Percentiles rank a stretch among this genome's conserved stretches.
These are phyloP conservation scores for Rhizomucor pusillus DNA, from an alignment of 371 early-diverging fungal genomes.

Conservation along the genomic window DNA sequence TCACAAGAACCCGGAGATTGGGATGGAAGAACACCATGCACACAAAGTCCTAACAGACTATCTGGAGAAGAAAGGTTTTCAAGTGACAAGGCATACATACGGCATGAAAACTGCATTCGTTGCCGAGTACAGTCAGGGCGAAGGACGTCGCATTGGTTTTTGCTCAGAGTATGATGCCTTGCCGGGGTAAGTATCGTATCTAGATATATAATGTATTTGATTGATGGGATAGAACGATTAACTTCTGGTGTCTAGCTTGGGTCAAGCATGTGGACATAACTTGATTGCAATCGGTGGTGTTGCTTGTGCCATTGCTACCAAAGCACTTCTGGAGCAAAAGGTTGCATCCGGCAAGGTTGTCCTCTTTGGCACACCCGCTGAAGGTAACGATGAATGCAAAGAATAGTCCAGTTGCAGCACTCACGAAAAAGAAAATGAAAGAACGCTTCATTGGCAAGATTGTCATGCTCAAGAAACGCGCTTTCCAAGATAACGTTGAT, in stretches of 20 bases:
- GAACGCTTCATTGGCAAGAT: conserved; percentile 77
- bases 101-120: conserved; percentile 63
- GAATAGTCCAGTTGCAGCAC: too few species aligned
- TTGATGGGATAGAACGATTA: conserved; percentile 1
- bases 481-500: conserved; percentile 64
- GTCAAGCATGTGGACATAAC: conserved; percentile 70
- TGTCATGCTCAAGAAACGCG: conserved; percentile 58
- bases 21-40: conserved; percentile 57
- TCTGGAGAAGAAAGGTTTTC: conserved; percentile 54
- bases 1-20: conserved; percentile 60
- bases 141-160: conserved; percentile 46
- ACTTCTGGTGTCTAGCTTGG: conserved; percentile 24
- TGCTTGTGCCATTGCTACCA: conserved; percentile 63
- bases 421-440: neutral
- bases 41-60: conserved; percentile 53
- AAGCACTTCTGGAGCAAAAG: conserved; percentile 50
- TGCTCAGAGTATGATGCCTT: conserved; percentile 71
- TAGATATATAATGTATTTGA: conserved; percentile 12
- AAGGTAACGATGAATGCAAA: too few species aligned
- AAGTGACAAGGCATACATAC: conserved; percentile 50
- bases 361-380: conserved; percentile 80
- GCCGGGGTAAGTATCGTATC: conserved; percentile 44
- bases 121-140: conserved; percentile 51
- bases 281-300: conserved; percentile 73
- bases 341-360: conserved; percentile 59